Evolutionary conservation across 176 grass and related monocot genomes (phyloP).

Genomic region (Bonia amplexicaulis): DNA sequence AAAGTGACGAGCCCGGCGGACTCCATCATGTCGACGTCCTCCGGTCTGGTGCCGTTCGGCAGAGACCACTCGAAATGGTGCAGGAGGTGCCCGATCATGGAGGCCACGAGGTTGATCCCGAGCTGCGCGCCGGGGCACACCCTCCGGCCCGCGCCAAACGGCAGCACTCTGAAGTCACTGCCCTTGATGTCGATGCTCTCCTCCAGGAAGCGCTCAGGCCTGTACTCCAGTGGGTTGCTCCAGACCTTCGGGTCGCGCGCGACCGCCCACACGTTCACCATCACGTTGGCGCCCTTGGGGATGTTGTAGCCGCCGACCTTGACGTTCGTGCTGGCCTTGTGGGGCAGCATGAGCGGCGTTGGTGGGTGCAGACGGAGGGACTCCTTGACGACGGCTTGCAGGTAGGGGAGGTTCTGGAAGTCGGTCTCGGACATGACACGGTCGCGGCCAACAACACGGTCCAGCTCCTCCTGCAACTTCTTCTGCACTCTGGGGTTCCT

Average conservation of each 20-base stretch:
- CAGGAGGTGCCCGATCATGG: conserved; percentile 61
- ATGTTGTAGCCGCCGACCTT: conserved; percentile 57
- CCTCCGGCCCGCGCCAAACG: conserved; percentile 56
- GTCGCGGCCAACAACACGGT: conserved; percentile 37
- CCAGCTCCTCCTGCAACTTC: conserved; percentile 62
- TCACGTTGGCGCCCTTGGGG: conserved; percentile 58
- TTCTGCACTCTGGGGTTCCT: conserved; percentile 63
- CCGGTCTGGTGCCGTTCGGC: conserved; percentile 36
- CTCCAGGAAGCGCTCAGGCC: conserved; percentile 58
- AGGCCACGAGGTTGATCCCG: conserved; percentile 54
- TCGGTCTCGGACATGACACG: conserved; percentile 55
- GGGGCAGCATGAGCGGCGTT: conserved; percentile 66
- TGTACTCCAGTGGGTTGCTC: conserved; percentile 57
- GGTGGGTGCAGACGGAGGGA: conserved; percentile 61
- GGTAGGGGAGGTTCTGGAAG: conserved; percentile 55
- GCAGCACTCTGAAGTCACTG: conserved; percentile 53
- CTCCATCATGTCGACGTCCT: conserved; percentile 60
- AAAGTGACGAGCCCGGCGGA: conserved; percentile 57
- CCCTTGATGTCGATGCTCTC: conserved; percentile 71
- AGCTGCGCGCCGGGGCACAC: conserved; percentile 73
- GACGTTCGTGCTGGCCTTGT: conserved; percentile 54
- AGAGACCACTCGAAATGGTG: conserved; percentile 73
- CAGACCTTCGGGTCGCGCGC: conserved; percentile 55
- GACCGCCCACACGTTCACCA: conserved; percentile 72
- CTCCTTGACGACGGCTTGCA: conserved; percentile 62